Conservation (phyloP, 257 asterid genomes). For the Oldenlandia corymbosa region DNA sequence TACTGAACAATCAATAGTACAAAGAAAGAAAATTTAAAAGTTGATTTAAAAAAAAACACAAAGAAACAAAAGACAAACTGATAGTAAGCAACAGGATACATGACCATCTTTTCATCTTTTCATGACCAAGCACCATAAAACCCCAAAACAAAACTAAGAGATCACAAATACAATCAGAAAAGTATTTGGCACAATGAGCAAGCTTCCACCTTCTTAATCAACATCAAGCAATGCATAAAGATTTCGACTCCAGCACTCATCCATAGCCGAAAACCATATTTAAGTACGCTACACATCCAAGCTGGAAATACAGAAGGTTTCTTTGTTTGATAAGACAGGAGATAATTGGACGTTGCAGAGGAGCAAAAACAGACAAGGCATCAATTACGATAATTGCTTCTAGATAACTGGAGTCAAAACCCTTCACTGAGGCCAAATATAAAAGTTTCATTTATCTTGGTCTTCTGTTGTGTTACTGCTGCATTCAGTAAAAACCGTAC, state of each 20-base stretch:
- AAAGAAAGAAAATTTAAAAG: neutral
- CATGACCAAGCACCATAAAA: constrained; percentile 21
- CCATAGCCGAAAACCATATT: neutral
- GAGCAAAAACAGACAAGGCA: neutral
- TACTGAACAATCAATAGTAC: constrained; percentile 42
- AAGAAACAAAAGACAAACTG: neutral
- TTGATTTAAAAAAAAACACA: too few relatives aligned
- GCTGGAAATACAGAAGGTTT: neutral
- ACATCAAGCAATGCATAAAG: neutral
- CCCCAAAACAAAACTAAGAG: constrained; percentile 11
- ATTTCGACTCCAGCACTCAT: neutral
- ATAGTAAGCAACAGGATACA: too few relatives aligned
- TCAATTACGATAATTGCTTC: neutral
- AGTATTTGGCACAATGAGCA: neutral
- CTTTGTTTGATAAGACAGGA: neutral
- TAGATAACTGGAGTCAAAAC: neutral
- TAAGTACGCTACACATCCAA: neutral
- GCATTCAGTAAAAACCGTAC: neutral
- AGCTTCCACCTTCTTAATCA: neutral
- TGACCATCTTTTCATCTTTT: too few relatives aligned
- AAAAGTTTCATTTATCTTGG: neutral
- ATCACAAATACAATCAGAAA: neutral
- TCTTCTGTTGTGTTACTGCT: neutral
- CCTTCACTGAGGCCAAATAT: neutral
- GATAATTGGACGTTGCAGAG: neutral